Evolutionary conservation across 106 monocot species (phyloP), one percentile per base, ranked within the genome.

Genomic region (Platanthera guangdongensis): DNA sequence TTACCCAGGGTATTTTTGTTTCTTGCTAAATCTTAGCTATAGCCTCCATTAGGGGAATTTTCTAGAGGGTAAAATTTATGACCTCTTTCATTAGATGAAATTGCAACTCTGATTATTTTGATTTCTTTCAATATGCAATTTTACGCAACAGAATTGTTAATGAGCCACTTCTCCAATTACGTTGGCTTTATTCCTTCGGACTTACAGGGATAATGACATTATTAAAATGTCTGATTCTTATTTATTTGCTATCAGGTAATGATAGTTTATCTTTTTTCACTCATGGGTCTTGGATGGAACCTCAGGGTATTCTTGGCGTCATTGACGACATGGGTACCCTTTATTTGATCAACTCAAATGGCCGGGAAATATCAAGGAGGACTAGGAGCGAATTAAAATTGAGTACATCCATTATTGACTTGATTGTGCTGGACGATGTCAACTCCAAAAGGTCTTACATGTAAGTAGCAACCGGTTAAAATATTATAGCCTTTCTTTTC

Each of bases 201-300:
- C 7, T 19, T 59, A 19, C 6, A n/a, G 9, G 8, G 14, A 6
- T 60, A 21, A 7, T 18, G 21, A 64, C 7, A 7, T 19, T 72
- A 18, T 50, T 72, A 72, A 48, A 51, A 51, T 60, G 4, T 50
- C 71, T 77, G 51, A 72, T 72, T 50, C 3, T 72, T 82, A 54
- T 77, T 14, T 84, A 14, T 74, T 16, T 81, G 68, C 49, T 50
- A 76, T 82, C 88, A 90, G 93, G 88, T 80, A 81, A 79, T 79
- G 93, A 91, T 70, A 81, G 55, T 51, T 47, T 25, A 51, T 78
- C 81, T 65, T 72, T 65, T 81, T 96, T 93, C 74, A 78, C 78
- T 47, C 68, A 55, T 86, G 95, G 95, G 67, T 80, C 85, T 84
- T 96, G 95, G 95, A 74, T 83, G 74, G 95, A 93, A 84, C 73